Base-by-base conservation (phyloP, 2,329 filamentous ascomycete genomes). In the Exophiala phaeomuriformis region DNA sequence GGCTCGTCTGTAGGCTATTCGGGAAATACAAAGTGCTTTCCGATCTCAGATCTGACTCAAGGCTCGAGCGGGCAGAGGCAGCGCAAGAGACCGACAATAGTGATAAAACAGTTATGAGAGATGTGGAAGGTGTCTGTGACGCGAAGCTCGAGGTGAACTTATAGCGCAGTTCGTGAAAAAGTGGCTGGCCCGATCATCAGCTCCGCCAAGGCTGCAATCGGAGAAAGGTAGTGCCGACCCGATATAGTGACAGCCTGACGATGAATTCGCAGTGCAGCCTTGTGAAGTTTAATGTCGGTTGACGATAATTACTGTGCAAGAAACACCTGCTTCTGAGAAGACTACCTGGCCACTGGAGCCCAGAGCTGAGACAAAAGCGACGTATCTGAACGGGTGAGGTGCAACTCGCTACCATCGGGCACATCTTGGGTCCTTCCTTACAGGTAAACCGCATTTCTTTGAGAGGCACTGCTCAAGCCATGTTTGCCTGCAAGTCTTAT, bases 181-280 rank as follows among this genome's bases (percentile, higher is more conserved):
- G 42, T 27, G 43, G 50, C 50, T 41, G 50, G 41, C 50, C 43
- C 35, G 40, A 35, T 10, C 28, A 5, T 41, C 10, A 27, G 10
- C 6, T 10, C n/a, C 42, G 47, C 49, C 49, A 51, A 51, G 49
- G 30, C 41, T 19, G 19, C 19, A 19, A 19, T 19, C 40, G 49
- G 49, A 29, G 41, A 33, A 51, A 39, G 3, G 40, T 31, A 50
- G 3, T 39, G 47, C 47, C 47, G 47, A 5, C 19, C 8, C 37
- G 12, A 27, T n/a, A 5, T 3, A 31, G 5, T 3, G 31, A 45
- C 10, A 31, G 29, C 44, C 19, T 35, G 40, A 7, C 9, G 6
- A 32, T 37, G 35, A 37, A n/a, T n/a, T 8, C n/a, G 19, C 19
- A 19, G 19, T 19, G 19, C 39, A 41, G 39, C 39, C 39, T 41